These are phyloP conservation scores for Rhynchosporium secalis DNA, from an alignment of 2,329 filamentous ascomycete species.

Conservation along the genomic window DNA sequence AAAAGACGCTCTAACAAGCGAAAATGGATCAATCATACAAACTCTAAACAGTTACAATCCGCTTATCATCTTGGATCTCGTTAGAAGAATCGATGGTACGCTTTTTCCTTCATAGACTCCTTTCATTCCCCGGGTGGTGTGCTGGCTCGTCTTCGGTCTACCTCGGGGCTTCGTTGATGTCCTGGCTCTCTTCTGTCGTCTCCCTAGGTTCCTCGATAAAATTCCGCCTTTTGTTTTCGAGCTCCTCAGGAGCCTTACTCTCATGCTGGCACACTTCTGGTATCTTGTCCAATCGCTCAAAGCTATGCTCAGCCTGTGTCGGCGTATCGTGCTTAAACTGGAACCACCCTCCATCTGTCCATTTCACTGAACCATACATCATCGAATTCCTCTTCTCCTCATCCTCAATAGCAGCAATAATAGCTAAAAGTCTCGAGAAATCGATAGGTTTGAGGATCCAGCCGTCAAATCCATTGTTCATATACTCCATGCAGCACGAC, in stretches of 20 bases:
- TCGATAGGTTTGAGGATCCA: slow-evolving; percentile 32
- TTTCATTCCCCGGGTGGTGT: too few relatives aligned
- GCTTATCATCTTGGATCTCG: not conserved
- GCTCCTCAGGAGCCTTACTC: too few relatives aligned
- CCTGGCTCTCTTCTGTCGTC: too few relatives aligned
- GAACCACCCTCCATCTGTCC: slow-evolving; percentile 29
- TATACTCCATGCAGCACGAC: slow-evolving; percentile 19
- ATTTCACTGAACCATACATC: slow-evolving; percentile 23
- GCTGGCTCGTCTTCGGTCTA: too few relatives aligned
- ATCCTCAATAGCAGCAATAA: slow-evolving; percentile 25
- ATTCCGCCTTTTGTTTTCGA: too few relatives aligned
- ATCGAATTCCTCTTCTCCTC: slow-evolving; percentile 19
- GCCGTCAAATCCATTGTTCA: slow-evolving; percentile 28
- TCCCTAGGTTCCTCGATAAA: too few relatives aligned
- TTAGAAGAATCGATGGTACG: too few relatives aligned
- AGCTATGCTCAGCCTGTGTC: not conserved
- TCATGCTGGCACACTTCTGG: too few relatives aligned
- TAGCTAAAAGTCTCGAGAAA: slow-evolving; percentile 26
- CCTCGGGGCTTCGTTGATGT: too few relatives aligned
- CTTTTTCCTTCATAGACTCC: too few relatives aligned
- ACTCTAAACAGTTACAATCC: not conserved
- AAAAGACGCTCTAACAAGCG: not conserved
- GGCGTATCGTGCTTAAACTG: slow-evolving; percentile 10
- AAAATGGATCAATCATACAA: not conserved
- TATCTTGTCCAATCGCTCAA: too few relatives aligned